Base-by-base conservation (phyloP, 1,284 basidiomycete genomes). In the Apiotrichum montevideense region DNA sequence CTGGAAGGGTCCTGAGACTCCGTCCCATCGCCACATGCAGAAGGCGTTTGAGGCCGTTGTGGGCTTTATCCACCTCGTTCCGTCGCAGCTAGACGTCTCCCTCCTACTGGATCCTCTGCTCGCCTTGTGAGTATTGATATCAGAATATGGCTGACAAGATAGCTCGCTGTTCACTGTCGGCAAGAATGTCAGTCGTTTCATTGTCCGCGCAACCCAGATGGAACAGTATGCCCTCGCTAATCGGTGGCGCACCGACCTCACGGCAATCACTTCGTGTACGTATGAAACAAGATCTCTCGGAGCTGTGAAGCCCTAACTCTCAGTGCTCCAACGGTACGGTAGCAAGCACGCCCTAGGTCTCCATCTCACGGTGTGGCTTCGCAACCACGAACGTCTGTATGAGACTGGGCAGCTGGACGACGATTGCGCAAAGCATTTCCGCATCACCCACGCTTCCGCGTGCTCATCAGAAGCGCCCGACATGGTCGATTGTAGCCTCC, bases 41-140 rank as follows among this genome's bases (percentile, higher is more conserved):
- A 62, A 64, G 45, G 61, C 63, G 0, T 71, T 66, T 48, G 68
- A 72, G 48, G 63, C 59, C 3, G 62, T 69, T 15, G 56, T 72
- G 9, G 64, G 65, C 4, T 46, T 71, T n/a, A 53, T 73, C 9
- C 69, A 75, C 50, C 58, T 72, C 13, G 65, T 75, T 29, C 73
- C 73, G 1, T 66, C 66, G 15, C 72, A 72, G 54, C 55, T 73
- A 29, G 72, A 75, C 47, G 50, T 73, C n/a, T 56, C 66, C 6
- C 46, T 66, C 15, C 42, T 73, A 40, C 48, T 71, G 29, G 71
- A 68, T 5, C 59, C 70, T 2, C 33, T 69, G 0, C 56, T 69
- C n/a, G 56, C 59, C 21, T 68, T 72, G 69, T 72, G 58, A 65
- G 67, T 65, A 6, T 5, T 7, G 9, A 21, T 37, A 10, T 3